Conservation (phyloP, 1,284 basidiomycete species). For the Sporisorium graminicola region DNA sequence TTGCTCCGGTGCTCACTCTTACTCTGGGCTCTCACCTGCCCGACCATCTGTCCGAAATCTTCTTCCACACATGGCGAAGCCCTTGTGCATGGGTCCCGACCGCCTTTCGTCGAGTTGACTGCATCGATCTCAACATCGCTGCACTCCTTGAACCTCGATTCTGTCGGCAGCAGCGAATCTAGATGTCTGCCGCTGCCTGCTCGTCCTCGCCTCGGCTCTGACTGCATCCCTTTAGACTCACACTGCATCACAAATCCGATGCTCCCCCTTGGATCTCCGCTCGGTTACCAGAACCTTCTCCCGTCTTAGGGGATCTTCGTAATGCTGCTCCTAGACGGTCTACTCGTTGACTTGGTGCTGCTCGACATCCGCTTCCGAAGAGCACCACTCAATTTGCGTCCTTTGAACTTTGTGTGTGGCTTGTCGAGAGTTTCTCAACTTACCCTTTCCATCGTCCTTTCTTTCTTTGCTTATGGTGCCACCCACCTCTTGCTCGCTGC, state of each 20-base stretch:
- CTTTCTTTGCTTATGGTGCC: background rate
- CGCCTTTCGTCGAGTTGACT: background rate
- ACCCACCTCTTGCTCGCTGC: background rate
- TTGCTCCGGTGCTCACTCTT: background rate
- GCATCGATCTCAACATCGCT: background rate
- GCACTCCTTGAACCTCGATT: background rate
- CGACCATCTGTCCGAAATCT: background rate
- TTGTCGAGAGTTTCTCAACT: too few relatives aligned
- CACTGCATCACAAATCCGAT: slow-evolving; percentile 18
- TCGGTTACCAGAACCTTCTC: background rate
- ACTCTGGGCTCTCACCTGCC: background rate
- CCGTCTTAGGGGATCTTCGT: background rate
- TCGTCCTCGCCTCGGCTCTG: slow-evolving; percentile 12
- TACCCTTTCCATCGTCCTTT: background rate
- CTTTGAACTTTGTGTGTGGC: too few relatives aligned
- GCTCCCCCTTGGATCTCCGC: slow-evolving; percentile 13
- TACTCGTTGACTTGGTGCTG: background rate
- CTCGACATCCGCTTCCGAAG: background rate
- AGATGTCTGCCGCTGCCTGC: slow-evolving; percentile 1
- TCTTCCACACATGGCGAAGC: slow-evolving; percentile 2
- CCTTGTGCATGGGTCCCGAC: slow-evolving; percentile 9
- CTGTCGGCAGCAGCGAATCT: background rate
- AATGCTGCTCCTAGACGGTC: background rate
- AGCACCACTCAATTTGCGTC: too few relatives aligned
- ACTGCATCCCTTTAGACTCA: slow-evolving; percentile 26